Evolutionary conservation across 1,284 basidiomycete genomes (phyloP), one percentile per base, ranked within the genome.

Genomic region (Kwoniella shivajii): DNA sequence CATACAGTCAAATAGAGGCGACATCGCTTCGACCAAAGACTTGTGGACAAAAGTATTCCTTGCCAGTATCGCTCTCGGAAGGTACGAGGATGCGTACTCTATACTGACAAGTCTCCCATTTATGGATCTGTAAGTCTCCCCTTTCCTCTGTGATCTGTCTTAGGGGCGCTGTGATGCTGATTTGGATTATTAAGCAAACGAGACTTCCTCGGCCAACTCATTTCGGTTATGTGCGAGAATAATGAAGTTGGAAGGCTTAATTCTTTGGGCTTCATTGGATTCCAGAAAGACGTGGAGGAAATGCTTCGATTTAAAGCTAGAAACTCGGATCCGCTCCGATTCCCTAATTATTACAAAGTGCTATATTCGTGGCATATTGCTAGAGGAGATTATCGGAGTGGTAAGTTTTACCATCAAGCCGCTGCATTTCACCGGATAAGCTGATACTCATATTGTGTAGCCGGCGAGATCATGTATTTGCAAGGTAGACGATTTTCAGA

Each of bases 361-460:
- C 80, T 99, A n/a, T 97, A 98, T 79, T 88, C 92, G 46, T 99
- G 93, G 90, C 88, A 92, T 75, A 85, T 88, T 61, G 83, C 84
- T 50, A 82, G 89, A 74, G 89, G 89, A 31, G 91, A 96, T 73
- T 92, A 92, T 78, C 84, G 90, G 50, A 90, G 85, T 70, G 92
- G 92, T 92, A 69, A 75, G 84, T 79, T 10, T 16, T n/a, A 11
- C 50, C 2, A 24, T 27, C 26, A 22, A n/a, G n/a, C 33, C 38
- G 57, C 29, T n/a, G 11, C n/a, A 16, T 29, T 30, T n/a, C 11
- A 30, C 16, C 29, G 27, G 16, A 46, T 37, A n/a, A 33, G 66
- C 57, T 56, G 63, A 61, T 58, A 34, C 16, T 50, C 7, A 26
- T 24, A 2, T 20, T 30, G 57, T 60, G 57, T 50, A 94, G 92